Percentiles rank a stretch among this genome's conserved stretches.
Evolutionary conservation across 441 rosid species (phyloP).

Genomic region (Omphalea diandra): DNA sequence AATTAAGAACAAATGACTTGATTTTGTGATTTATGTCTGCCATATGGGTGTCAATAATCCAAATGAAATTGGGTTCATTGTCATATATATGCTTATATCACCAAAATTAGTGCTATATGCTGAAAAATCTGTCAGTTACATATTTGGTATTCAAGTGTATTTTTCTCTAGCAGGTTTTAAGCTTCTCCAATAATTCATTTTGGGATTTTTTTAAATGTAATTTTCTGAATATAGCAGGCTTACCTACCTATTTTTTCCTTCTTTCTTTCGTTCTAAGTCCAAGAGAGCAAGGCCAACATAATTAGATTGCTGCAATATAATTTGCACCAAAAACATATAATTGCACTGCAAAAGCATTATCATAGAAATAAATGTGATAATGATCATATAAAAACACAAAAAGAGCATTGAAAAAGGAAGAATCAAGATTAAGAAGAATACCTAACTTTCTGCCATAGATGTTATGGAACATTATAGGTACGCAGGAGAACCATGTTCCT

Average conservation of each 20-base stretch:
- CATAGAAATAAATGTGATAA: neutral
- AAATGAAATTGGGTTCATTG: neutral
- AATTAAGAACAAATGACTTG: neutral
- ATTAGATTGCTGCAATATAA: neutral
- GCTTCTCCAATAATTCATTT: neutral
- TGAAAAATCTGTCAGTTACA: neutral
- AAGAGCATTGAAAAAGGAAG: neutral
- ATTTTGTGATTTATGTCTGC: conserved; percentile 11
- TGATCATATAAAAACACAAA: neutral
- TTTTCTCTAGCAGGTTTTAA: no score
- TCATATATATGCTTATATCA: neutral
- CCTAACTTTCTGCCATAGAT: conserved; percentile 28
- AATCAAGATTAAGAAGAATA: conserved; percentile 6
- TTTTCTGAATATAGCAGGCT: no score
- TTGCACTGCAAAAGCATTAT: neutral
- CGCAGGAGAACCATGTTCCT: conserved; percentile 39
- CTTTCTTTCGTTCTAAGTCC: neutral
- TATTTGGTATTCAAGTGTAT: no score
- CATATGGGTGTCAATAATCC: neutral
- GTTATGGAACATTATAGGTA: neutral
- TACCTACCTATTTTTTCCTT: no score
- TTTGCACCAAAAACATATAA: neutral
- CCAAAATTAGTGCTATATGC: neutral
- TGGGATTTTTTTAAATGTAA: neutral
- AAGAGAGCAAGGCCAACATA: neutral